Evolutionary conservation across 495 filamentous ascomycete genomes (phyloP).

Genomic region (Podospora bellae-mahoneyi): DNA sequence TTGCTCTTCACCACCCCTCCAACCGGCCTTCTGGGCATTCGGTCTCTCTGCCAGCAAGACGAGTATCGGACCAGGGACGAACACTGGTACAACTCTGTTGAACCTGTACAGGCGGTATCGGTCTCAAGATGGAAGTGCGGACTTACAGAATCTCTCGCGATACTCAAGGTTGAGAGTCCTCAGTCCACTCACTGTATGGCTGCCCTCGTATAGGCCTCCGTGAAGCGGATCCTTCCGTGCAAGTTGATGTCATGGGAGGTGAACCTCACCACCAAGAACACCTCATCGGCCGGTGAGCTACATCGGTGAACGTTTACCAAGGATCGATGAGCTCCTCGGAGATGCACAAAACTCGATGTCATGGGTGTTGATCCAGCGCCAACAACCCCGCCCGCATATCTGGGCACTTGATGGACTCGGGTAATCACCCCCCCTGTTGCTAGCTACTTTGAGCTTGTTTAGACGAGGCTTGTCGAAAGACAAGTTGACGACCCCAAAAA

Average conservation of each 20-base stretch:
- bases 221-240: constrained; percentile 1
- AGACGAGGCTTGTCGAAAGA: neutral
- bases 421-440: neutral
- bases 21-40: neutral
- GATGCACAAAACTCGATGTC: constrained; percentile 29
- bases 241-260: constrained; percentile 1
- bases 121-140: too few relatives aligned
- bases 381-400: neutral
- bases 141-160: too few relatives aligned
- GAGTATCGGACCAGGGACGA: neutral
- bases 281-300: constrained; percentile 3
- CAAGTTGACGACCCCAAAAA: neutral
- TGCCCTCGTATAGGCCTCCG: neutral
- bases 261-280: neutral
- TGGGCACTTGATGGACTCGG: constrained; percentile 4
- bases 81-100: too few relatives aligned
- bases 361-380: constrained; percentile 12
- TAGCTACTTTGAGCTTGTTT: constrained; percentile 5
- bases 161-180: neutral
- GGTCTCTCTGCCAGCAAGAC: neutral
- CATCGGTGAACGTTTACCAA: constrained; percentile 1
- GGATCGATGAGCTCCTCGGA: constrained; percentile 31
- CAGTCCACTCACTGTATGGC: neutral
- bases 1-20: neutral
- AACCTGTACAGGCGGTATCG: too few relatives aligned